Base-by-base conservation (phyloP, 768 basidiomycete species). In the Piloderma croceum region DNA sequence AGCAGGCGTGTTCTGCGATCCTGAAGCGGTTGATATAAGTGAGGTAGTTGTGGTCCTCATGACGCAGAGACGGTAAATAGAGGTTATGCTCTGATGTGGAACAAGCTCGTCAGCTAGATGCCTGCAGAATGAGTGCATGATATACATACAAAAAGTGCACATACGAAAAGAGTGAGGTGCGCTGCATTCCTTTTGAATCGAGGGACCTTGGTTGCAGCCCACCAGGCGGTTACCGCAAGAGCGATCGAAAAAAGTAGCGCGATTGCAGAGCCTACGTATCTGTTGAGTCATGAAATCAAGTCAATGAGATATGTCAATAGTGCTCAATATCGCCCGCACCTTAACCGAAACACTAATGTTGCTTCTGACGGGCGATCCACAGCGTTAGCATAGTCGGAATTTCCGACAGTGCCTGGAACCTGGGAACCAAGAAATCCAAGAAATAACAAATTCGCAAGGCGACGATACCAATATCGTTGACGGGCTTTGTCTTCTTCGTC, bases 61-160 rank as follows among this genome's bases (percentile, higher is more conserved):
- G 23, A 71, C 57, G 2, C 49, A 42, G 9, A 71, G 58, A 12
- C 70, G 68, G 52, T 71, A 73, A 13, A 65, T 50, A 1, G 61
- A 56, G 32, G 67, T 54, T 18, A 60, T 50, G 24, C 48, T 42
- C 67, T 25, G 13, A n/a, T n/a, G n/a, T 3, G 13, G 38, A 12
- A 17, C 21, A 6, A 24, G 24, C 25, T 24, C 34, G 19, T 18
- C 19, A 35, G 38, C 21, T 13, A 21, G 32, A 5, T 11, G 4
- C 31, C 10, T 24, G 11, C 15, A n/a, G 6, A 4, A 20, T 31
- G 9, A 4, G n/a, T n/a, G n/a, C 22, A 22, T 21, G 21, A n/a
- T 5, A n/a, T 23, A 51, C 66, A 50, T 38, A 69, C 70, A 36
- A 61, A 48, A n/a, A 64, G 52, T 7, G 44, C 35, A 24, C 53